Percentiles rank a stretch among this genome's conserved stretches.
phyloP scores from a whole-genome alignment of 2,329 filamentous ascomycete species.

The Talaromyces atroroseus region DNA sequence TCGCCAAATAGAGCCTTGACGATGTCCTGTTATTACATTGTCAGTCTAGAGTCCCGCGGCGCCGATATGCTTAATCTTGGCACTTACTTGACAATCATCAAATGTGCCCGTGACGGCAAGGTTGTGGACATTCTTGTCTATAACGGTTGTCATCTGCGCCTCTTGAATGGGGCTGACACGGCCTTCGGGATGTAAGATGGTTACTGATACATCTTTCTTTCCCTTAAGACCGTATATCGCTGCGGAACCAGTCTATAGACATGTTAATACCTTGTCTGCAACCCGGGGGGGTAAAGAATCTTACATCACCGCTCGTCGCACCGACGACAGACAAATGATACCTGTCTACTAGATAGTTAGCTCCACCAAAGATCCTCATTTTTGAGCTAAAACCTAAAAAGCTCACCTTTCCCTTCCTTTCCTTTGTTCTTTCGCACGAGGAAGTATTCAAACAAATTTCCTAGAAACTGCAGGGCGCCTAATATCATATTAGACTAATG shows the following conservation, averaged over 20 bases:
- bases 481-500: not conserved
- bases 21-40: slow-evolving; percentile 71
- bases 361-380: not conserved
- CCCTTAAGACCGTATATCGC: slow-evolving; percentile 92
- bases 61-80: slow-evolving; percentile 77
- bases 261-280: not conserved
- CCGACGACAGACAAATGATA: slow-evolving; percentile 83
- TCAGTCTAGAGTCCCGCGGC: slow-evolving; percentile 76
- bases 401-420: slow-evolving; percentile 31
- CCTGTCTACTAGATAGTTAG: slow-evolving; percentile 41
- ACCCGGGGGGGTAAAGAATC: not conserved
- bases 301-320: slow-evolving; percentile 67
- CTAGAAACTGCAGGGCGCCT: slow-evolving; percentile 69
- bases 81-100: slow-evolving; percentile 94
- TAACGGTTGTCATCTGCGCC: slow-evolving; percentile 92
- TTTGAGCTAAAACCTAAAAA: not conserved
- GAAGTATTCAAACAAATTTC: slow-evolving; percentile 68
- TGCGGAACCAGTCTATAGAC: slow-evolving; percentile 68
- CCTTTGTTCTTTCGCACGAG: slow-evolving; percentile 41
- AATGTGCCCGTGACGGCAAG: slow-evolving; percentile 85
- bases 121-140: slow-evolving; percentile 90
- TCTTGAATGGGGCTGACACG: slow-evolving; percentile 89
- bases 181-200: slow-evolving; percentile 89
- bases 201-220: slow-evolving; percentile 95
- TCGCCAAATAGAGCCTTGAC: slow-evolving; percentile 92